Evolutionary conservation across 177 flowering plant species (phyloP).

Genomic region (Vitis hybrid): DNA sequence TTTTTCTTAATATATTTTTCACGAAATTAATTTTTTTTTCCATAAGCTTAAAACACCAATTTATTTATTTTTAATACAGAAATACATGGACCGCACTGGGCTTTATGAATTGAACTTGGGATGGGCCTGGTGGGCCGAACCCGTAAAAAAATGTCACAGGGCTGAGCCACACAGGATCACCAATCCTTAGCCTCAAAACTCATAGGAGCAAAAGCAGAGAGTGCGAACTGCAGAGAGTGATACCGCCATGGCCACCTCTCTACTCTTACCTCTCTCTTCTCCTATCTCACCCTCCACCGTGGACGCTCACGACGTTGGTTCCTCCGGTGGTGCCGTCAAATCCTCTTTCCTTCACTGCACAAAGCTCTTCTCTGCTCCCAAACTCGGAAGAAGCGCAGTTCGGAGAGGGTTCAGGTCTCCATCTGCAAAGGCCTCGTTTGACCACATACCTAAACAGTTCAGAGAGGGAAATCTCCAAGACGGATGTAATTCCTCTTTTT

Average conservation of each 20-base stretch:
- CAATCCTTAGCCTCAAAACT: neutral
- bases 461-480: conserved; percentile 79
- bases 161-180: neutral
- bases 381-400: neutral
- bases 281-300: conserved; percentile 9
- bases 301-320: neutral
- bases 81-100: too few species aligned
- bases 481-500: conserved; percentile 55
- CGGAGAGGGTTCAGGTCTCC: conserved; percentile 33
- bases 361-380: conserved; percentile 28
- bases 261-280: conserved; percentile 29
- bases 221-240: too few species aligned
- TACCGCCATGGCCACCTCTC: conserved; percentile 34
- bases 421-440: conserved; percentile 28
- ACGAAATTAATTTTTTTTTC: too few species aligned
- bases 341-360: conserved; percentile 38
- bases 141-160: too few species aligned
- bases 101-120: too few species aligned
- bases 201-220: too few species aligned
- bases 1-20: too few species aligned
- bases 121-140: too few species aligned
- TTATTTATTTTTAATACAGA: too few species aligned
- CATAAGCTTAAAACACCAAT: too few species aligned
- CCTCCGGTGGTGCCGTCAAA: conserved; percentile 23
- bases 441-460: conserved; percentile 79